Evolutionary conservation across 768 basidiomycete genomes (phyloP), one percentile per base, ranked within the genome.

Genomic region (Phaeotremella fagi): DNA sequence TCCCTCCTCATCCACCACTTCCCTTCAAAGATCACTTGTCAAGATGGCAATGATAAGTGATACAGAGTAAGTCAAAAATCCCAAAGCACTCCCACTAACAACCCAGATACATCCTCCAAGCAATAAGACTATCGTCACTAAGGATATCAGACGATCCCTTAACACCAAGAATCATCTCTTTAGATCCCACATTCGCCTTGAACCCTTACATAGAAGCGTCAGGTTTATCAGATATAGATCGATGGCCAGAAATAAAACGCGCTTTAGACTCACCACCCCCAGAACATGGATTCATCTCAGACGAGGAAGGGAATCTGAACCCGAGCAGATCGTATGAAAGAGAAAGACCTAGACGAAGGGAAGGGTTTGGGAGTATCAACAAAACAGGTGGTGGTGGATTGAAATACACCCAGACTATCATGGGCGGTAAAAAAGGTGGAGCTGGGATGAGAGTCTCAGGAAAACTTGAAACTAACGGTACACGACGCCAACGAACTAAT

Each of bases 321-420:
- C 27, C 29, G 36, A n/a, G 12, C 33, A n/a, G n/a, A n/a, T n/a
- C n/a, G n/a, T n/a, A n/a, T n/a, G n/a, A n/a, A n/a, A n/a, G n/a
- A 24, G 45, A n/a, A 26, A 25, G 25, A 37, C 29, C 75, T 74
- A 7, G 80, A 81, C 47, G 77, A 75, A 11, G 78, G 78, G 26
- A 53, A 56, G 27, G 74, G 60, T 15, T 22, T 60, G 9, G 45
- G 55, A 28, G 60, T 54, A 45, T 52, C 66, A 50, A 37, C 14
- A 20, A 48, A 23, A 72, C 84, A 64, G 68, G 65, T 3, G 52
- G 82, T 60, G 73, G 78, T 11, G 66, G 80, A 14, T 79, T 95
- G 59, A 87, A 85, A 67, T 85, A 92, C 73, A 87, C 88, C 4
- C 83, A 86, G 64, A 95, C 92, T 2, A 94, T 95, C 66, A 84